A percentile compares a stretch with the other conserved stretches of the same genome.
phyloP scores from a whole-genome alignment of 139 green algal genomes.

The Coelastrella sp. region DNA sequence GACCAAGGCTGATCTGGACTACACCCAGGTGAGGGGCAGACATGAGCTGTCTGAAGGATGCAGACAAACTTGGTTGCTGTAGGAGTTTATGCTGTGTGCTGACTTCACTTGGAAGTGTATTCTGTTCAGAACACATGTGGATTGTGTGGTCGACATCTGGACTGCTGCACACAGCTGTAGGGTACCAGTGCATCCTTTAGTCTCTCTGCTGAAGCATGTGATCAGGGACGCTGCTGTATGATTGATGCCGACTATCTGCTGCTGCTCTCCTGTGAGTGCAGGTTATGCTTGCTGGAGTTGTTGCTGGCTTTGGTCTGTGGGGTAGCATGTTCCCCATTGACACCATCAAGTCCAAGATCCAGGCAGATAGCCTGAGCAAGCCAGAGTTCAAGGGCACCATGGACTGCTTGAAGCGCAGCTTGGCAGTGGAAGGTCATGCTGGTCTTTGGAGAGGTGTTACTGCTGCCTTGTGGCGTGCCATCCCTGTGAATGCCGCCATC shows the following conservation, averaged over 20 bases:
- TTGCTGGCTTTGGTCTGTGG: constrained; percentile 66
- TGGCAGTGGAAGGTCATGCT: constrained; percentile 50
- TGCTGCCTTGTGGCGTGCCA: constrained; percentile 59
- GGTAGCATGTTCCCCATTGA: constrained; percentile 69
- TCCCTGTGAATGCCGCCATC: constrained; percentile 65
- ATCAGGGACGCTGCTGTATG: too few species aligned
- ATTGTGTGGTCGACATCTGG: too few species aligned
- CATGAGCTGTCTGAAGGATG: background rate
- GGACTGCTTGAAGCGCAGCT: constrained; percentile 49
- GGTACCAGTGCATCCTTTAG: too few species aligned
- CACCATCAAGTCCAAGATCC: constrained; percentile 68
- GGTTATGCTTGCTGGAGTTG: constrained; percentile 48
- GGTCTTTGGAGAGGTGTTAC: constrained; percentile 62
- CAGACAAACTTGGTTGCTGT: too few species aligned
- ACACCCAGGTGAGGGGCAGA: constrained; percentile 48
- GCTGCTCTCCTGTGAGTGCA: background rate
- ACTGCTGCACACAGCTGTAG: too few species aligned
- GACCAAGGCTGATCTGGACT: constrained; percentile 60
- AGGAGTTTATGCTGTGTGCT: too few species aligned
- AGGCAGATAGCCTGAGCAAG: constrained; percentile 57
- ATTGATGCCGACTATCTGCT: background rate
- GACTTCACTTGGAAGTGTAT: too few species aligned
- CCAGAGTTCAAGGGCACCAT: constrained; percentile 57
- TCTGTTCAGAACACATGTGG: too few species aligned
- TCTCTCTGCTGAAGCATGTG: too few species aligned